These are phyloP conservation scores for Rosellinia necatrix DNA, from an alignment of 2,329 filamentous ascomycete genomes.

Conservation along the genomic window DNA sequence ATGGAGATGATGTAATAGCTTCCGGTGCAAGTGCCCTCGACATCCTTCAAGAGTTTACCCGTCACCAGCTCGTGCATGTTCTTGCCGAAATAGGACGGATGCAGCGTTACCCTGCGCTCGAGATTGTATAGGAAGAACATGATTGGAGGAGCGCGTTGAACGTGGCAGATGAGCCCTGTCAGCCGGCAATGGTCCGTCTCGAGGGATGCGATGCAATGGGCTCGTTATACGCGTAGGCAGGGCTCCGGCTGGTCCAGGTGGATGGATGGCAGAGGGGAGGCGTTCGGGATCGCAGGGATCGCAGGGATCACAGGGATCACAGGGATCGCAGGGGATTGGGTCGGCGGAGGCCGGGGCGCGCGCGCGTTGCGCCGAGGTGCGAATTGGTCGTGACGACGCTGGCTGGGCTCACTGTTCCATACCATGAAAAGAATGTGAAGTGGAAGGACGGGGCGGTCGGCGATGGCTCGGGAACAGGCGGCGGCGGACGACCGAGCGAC, in stretches of 20 bases:
- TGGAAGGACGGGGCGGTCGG: neutral
- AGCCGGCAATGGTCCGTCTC: neutral
- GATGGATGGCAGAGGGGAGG: neutral
- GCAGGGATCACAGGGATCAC: neutral
- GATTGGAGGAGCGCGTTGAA: slow-evolving; percentile 32
- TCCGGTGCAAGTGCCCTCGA: slow-evolving; percentile 93
- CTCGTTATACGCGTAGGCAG: neutral
- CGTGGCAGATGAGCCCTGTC: neutral
- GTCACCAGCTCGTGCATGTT: slow-evolving; percentile 92
- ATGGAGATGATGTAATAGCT: slow-evolving; percentile 98
- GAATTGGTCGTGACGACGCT: slow-evolving; percentile 13
- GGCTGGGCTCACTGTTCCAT: slow-evolving; percentile 14
- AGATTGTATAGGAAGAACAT: slow-evolving; percentile 99
- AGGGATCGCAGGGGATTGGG: neutral
- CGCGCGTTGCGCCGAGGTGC: slow-evolving; percentile 21
- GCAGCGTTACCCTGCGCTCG: slow-evolving; percentile 90
- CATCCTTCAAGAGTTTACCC: slow-evolving; percentile 85
- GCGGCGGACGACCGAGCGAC: neutral
- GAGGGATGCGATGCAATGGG: too few species aligned
- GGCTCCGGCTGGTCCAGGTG: neutral
- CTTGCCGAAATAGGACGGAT: slow-evolving; percentile 95
- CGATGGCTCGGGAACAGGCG: neutral
- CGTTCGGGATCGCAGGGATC: neutral
- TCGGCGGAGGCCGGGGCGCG: slow-evolving; percentile 17
- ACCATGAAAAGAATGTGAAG: slow-evolving; percentile 1